Evolutionary conservation across 169 alveolate species (phyloP).

Genomic region (Plasmodium inui): DNA sequence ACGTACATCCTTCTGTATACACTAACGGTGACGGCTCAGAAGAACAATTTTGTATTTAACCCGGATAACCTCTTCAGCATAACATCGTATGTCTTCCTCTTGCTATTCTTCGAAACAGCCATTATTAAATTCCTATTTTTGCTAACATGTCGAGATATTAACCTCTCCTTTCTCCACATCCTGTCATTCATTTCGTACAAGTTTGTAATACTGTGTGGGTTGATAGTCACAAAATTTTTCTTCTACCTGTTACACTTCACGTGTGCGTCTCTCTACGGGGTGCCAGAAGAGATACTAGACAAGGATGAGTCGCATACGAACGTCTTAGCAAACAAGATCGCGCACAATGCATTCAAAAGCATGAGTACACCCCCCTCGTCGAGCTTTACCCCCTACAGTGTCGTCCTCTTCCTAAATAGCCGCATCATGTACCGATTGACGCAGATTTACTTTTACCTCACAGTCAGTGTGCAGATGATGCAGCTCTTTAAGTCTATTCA

Average conservation of each 20-base stretch:
- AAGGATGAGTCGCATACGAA: neutral
- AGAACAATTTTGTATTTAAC: slow-evolving; percentile 28
- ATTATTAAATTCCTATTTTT: slow-evolving; percentile 31
- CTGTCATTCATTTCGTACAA: slow-evolving; percentile 47
- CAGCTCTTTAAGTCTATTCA: slow-evolving; percentile 62
- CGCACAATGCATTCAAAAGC: slow-evolving; percentile 46
- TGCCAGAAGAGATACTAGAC: neutral
- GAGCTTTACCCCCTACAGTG: slow-evolving; percentile 15
- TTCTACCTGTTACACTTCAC: slow-evolving; percentile 24
- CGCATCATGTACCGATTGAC: slow-evolving; percentile 34
- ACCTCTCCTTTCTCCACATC: slow-evolving; percentile 50
- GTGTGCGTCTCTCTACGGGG: slow-evolving; percentile 25
- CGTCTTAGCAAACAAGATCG: neutral
- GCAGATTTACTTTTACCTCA: slow-evolving; percentile 35
- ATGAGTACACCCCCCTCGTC: neutral
- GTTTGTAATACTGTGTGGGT: slow-evolving; percentile 64
- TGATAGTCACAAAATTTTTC: slow-evolving; percentile 25
- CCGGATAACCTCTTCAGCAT: slow-evolving; percentile 52
- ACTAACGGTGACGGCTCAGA: slow-evolving; percentile 31
- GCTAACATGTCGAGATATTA: slow-evolving; percentile 43
- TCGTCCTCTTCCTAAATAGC: slow-evolving; percentile 23
- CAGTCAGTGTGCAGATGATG: slow-evolving; percentile 52
- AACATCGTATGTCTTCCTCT: slow-evolving; percentile 45
- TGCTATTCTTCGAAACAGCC: slow-evolving; percentile 47
- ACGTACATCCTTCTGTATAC: slow-evolving; percentile 50